Conservation (phyloP, 2,329 filamentous ascomycete species). For the Exophiala calicioides region DNA sequence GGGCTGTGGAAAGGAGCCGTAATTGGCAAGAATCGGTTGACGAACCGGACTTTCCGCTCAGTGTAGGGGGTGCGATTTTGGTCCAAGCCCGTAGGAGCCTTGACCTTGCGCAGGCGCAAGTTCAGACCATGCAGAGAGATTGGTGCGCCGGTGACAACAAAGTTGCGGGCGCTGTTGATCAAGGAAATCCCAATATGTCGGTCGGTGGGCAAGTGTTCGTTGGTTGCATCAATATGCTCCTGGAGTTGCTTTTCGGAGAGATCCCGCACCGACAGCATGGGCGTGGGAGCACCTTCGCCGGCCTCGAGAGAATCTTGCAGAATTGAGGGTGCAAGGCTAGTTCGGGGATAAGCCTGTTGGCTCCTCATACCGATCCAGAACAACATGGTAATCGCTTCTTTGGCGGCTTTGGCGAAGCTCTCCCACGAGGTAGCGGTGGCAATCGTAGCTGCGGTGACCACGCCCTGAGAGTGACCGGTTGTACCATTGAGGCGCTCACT, state of each 20-base stretch:
- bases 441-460: conserved; percentile 89
- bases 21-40: conserved; percentile 95
- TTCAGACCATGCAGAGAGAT: conserved; percentile 97
- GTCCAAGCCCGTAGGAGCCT: conserved; percentile 94
- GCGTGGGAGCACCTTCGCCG: conserved; percentile 92
- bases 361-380: conserved; percentile 99
- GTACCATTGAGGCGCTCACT: conserved; percentile 81
- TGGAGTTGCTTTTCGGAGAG: conserved; percentile 85
- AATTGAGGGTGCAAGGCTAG: conserved; percentile 85
- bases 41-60: conserved; percentile 92
- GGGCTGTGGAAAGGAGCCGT: conserved; percentile 98
- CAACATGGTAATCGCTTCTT: conserved; percentile 81
- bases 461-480: conserved; percentile 94
- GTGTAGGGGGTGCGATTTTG: conserved; percentile 94
- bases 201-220: conserved; percentile 89
- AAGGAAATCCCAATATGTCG: conserved; percentile 94
- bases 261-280: conserved; percentile 97
- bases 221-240: conserved; percentile 94
- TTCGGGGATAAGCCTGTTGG: conserved; percentile 94
- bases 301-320: conserved; percentile 91
- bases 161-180: conserved; percentile 93
- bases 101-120: conserved; percentile 90
- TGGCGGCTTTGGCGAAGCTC: conserved; percentile 77
- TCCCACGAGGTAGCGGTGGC: conserved; percentile 92
- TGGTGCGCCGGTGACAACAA: conserved; percentile 94